Percentiles rank a stretch among this genome's conserved stretches.
These are phyloP conservation scores for Backusella macrospora DNA, from an alignment of 192 early-diverging fungal species.

Conservation along the genomic window DNA sequence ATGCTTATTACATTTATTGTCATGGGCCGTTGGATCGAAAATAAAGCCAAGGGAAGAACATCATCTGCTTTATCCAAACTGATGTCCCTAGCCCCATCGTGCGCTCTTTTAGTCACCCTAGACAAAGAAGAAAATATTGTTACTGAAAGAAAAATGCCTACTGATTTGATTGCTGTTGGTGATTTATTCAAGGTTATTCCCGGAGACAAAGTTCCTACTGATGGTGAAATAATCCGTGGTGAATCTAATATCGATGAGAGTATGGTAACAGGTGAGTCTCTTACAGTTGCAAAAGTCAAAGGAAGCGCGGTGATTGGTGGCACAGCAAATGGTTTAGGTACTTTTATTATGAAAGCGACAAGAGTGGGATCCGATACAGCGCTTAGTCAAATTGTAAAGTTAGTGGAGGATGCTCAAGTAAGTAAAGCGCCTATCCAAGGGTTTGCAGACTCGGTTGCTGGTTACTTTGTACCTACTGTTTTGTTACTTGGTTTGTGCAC, in stretches of 20 bases:
- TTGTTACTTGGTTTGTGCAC: slow-evolving; percentile 74
- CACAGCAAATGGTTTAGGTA: slow-evolving; percentile 88
- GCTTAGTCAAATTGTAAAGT: slow-evolving; percentile 86
- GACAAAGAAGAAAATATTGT: slow-evolving; percentile 52
- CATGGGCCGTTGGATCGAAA: slow-evolving; percentile 91
- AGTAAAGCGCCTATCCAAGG: slow-evolving; percentile 95
- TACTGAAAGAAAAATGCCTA: slow-evolving; percentile 73
- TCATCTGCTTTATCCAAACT: slow-evolving; percentile 86
- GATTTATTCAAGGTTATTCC: slow-evolving; percentile 89
- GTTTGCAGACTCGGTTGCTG: slow-evolving; percentile 85
- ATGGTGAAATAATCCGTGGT: slow-evolving; percentile 79
- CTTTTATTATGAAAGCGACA: slow-evolving; percentile 79
- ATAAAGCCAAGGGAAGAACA: slow-evolving; percentile 91
- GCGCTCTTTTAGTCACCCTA: slow-evolving; percentile 59
- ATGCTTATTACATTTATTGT: slow-evolving; percentile 93
- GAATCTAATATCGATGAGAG: slow-evolving; percentile 87
- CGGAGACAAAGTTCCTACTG: slow-evolving; percentile 90
- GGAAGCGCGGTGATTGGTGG: slow-evolving; percentile 83
- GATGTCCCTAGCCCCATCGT: slow-evolving; percentile 81
- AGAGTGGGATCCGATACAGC: slow-evolving; percentile 91
- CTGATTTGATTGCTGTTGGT: slow-evolving; percentile 83
- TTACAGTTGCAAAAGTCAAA: slow-evolving; percentile 69
- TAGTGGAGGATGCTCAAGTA: slow-evolving; percentile 92
- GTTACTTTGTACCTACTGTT: slow-evolving; percentile 89
- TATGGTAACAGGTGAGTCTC: slow-evolving; percentile 90